Conservation (phyloP, 805 yeast genomes). For the Candida wancherniae region DNA sequence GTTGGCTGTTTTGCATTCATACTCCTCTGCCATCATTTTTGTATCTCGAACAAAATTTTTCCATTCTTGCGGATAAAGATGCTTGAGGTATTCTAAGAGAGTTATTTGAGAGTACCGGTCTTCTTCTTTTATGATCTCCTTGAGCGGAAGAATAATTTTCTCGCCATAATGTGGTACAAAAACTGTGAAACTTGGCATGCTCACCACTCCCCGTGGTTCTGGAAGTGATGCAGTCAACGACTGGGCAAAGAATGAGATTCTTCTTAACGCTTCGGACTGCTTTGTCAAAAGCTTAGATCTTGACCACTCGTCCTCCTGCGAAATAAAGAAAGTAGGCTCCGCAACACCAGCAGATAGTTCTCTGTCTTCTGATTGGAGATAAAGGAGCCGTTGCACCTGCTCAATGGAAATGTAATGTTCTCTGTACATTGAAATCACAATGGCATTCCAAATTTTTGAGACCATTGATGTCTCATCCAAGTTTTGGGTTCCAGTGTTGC, state of each 20-base stretch:
- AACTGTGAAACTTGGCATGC: slow-evolving; percentile 38
- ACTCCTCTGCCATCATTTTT: slow-evolving; percentile 87
- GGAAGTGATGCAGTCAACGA: slow-evolving; percentile 83
- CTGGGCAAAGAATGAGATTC: slow-evolving; percentile 87
- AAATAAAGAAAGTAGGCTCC: slow-evolving; percentile 74
- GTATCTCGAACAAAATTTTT: slow-evolving; percentile 96
- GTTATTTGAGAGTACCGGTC: slow-evolving; percentile 95
- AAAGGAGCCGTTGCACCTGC: slow-evolving; percentile 62
- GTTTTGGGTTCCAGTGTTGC: slow-evolving; percentile 27
- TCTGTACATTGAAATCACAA: slow-evolving; percentile 76
- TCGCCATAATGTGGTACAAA: slow-evolving; percentile 95
- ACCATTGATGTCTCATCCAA: slow-evolving; percentile 29
- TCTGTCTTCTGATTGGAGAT: slow-evolving; percentile 49
- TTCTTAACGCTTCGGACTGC: slow-evolving; percentile 73
- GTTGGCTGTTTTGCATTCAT: slow-evolving; percentile 20
- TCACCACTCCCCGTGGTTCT: slow-evolving; percentile 42
- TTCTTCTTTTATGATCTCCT: slow-evolving; percentile 95
- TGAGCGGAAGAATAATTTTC: slow-evolving; percentile 85
- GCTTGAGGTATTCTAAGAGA: slow-evolving; percentile 87
- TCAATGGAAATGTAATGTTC: slow-evolving; percentile 75
- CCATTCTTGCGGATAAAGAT: slow-evolving; percentile 96
- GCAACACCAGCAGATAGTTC: slow-evolving; percentile 2
- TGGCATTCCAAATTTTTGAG: slow-evolving; percentile 78
- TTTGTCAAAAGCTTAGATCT: slow-evolving; percentile 53
- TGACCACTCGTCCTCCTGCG: slow-evolving; percentile 73